Base-by-base conservation (phyloP, 352 stramenopile genomes). In the Nannochloropsis limnetica region DNA sequence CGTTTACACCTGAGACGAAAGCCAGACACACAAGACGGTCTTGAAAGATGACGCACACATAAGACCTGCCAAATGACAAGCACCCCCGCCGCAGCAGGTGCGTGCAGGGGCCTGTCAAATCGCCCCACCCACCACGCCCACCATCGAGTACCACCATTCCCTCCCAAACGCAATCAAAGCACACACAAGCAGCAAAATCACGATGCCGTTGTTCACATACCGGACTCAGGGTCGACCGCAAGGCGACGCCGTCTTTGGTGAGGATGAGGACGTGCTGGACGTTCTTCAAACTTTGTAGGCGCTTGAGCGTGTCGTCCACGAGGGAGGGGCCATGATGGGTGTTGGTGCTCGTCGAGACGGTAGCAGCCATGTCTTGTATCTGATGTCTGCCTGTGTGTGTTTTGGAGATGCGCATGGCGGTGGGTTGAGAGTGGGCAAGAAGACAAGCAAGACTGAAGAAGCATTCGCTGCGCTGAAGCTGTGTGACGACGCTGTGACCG, bases 191-290 rank as follows among this genome's bases (percentile, higher is more conserved):
- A 49, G 37, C 8, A 49, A 20, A 1, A 14, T 49, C 8, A 15
- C 37, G 37, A 49, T 49, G 37, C 2, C 17, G 4, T 14, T 3
- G 37, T 49, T 17, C 37, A 74, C 61, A 8, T 74, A 74, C 61
- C 61, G n/a, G 61, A 23, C 25, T 29, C 9, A 74, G n/a, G 61
- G n/a, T 74, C 25, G 61, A 74, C n/a, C 25, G 61, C 61, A 74
- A 29, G 61, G 61, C 61, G 11, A 74, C 61, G 61, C 61, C 61
- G 22, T 74, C 20, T 20, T 74, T 74, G 61, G 61, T 74, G n/a
- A 74, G 25, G n/a, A 74, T 29, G 25, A 74, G 61, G 61, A 74
- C 61, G n/a, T 74, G 61, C 22, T 74, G 61, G n/a, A 74, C 61
- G 25, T 74, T 74, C 3, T 14, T 14, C 2, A 74, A 20, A 20